These are phyloP conservation scores for Linum trigynum DNA, from an alignment of 345 rosid species.

Conservation along the genomic window DNA sequence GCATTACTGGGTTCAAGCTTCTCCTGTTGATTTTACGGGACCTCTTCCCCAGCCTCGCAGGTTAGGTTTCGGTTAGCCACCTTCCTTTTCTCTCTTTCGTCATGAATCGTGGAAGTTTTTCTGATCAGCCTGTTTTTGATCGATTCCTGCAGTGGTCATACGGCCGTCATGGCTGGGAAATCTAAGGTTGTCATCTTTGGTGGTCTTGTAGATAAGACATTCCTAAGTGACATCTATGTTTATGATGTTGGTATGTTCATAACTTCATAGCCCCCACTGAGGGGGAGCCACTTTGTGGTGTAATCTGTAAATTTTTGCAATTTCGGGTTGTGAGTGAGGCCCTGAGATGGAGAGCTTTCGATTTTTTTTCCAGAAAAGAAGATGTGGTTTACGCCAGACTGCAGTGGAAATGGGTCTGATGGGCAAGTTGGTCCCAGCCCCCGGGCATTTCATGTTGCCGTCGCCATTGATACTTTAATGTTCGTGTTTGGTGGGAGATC, in stretches of 20 bases:
- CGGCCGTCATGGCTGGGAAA: constrained; percentile 64
- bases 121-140: background rate
- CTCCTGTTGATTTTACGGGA: constrained; percentile 72
- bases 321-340: background rate
- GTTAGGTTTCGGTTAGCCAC: constrained; percentile 12
- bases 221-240: constrained; percentile 58
- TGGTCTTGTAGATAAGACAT: constrained; percentile 73
- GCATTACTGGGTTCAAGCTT: constrained; percentile 91
- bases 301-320: background rate
- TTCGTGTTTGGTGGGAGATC: constrained; percentile 94
- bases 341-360: background rate
- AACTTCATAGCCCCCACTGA: background rate
- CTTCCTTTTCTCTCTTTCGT: background rate
- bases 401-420: constrained; percentile 73
- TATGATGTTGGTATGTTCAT: constrained; percentile 56
- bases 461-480: constrained; percentile 87
- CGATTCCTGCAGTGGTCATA: constrained; percentile 60
- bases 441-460: constrained; percentile 90
- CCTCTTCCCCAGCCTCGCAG: constrained; percentile 82
- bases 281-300: background rate
- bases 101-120: background rate
- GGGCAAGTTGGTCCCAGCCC: constrained; percentile 81
- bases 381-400: constrained; percentile 86
- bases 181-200: constrained; percentile 83
- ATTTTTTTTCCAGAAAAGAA: constrained; percentile 49